phyloP scores from a whole-genome alignment of 2,329 filamentous ascomycete genomes.

The Colletotrichum cereale region DNA sequence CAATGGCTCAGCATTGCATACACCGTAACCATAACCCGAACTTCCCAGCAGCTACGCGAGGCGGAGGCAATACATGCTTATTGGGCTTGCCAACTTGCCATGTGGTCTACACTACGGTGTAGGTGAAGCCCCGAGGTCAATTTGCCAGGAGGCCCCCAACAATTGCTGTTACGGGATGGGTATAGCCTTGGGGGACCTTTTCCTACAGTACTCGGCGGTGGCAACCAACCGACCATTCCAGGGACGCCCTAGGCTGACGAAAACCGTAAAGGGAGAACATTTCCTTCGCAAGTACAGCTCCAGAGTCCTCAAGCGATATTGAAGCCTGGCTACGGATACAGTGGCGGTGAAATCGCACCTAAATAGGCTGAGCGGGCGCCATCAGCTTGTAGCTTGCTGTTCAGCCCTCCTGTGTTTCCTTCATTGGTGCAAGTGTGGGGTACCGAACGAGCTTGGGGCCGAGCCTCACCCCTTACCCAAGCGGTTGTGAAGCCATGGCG shows the following conservation, averaged over 20 bases:
- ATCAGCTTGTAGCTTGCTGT: neutral
- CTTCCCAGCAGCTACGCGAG: constrained; percentile 5
- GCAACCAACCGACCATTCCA: neutral
- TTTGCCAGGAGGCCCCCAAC: constrained; percentile 18
- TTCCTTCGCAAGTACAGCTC: constrained; percentile 22
- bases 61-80: constrained; percentile 19
- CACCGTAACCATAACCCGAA: constrained; percentile 11
- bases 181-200: neutral
- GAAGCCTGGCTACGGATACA: neutral
- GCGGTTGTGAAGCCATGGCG: neutral
- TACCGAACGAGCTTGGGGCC: neutral
- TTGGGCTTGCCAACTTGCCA: constrained; percentile 12
- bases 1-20: constrained; percentile 15
- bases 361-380: neutral
- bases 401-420: constrained; percentile 1
- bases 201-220: neutral
- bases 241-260: constrained; percentile 1
- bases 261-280: constrained; percentile 7
- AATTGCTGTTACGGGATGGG: neutral
- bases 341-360: constrained; percentile 6
- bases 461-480: neutral
- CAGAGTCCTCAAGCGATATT: neutral
- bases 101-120: too few species aligned
- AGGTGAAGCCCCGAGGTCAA: neutral
- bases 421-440: neutral